Evolutionary conservation across 2,329 filamentous ascomycete genomes (phyloP), one percentile per base, ranked within the genome.

Genomic region (Ophiosphaerella narmari): DNA sequence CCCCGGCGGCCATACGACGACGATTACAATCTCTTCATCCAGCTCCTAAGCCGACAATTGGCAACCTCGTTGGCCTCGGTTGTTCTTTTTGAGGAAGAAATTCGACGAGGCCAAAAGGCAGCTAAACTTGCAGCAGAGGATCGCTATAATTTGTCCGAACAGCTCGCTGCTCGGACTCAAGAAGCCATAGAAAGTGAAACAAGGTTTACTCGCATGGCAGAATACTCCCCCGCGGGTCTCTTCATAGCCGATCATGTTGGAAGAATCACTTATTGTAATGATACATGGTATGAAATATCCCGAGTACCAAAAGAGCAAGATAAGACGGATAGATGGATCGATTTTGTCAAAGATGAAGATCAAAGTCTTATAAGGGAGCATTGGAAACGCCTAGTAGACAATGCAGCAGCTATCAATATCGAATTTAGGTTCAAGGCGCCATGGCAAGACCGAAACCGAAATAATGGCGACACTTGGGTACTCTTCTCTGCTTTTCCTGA

Each of bases 11-110:
- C 88, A 0, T 94, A 89, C 61, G 88, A 94, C 60, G 86, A 88
- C 33, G 90, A 93, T 58, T 94, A 93, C 64, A 83, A 84, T 54
- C 77, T 93, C 0, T 94, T 93, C 62, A 80, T 93, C 33, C 86
- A 89, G 60, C 78, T 93, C 1, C 74, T 93, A 5, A 87, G 86
- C 39, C 82, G 89, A 18, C 90, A 93, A 66, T 77, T 93, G 7
- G 88, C 87, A 7, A 93, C 89, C 0, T 91, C 89, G 0, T 81
- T 93, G 69, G 89, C 89, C 1, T 92, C 89, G 0, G 89, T 92
- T 0, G 88, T 92, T 0, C 73, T 94, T 1, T 92, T 92, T 50
- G 89, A 93, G 67, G 89, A 93, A 59, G 90, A 94, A 67, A 91
- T 93, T 56, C 83, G 82, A 50, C 81, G 88, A 52, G 87, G 88